phyloP scores from a whole-genome alignment of 1,139 yeast species.

The Zhuliangozyma parablackwelliae region DNA sequence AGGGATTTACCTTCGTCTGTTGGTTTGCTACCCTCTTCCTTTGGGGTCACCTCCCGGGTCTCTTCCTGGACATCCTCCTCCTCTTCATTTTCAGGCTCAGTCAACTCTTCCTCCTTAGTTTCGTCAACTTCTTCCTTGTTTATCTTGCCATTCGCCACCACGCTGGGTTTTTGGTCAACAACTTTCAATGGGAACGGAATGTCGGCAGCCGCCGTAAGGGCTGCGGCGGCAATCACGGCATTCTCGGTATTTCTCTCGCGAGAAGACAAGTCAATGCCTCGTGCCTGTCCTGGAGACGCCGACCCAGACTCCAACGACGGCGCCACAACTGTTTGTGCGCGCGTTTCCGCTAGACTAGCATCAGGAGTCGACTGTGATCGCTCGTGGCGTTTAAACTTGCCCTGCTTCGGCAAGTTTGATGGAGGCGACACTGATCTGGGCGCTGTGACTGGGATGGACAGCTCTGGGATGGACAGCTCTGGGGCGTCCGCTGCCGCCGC shows the following conservation, averaged over 20 bases:
- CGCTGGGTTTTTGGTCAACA: slow-evolving; percentile 1
- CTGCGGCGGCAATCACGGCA: slow-evolving; percentile 67
- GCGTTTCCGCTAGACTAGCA: too few relatives aligned
- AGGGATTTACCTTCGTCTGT: slow-evolving; percentile 2
- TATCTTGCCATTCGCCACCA: slow-evolving; percentile 3
- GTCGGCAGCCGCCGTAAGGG: slow-evolving; percentile 68
- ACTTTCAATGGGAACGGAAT: slow-evolving; percentile 49
- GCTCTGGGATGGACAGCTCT: too few relatives aligned
- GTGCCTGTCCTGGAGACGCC: slow-evolving; percentile 6
- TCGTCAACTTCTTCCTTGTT: slow-evolving; percentile 1
- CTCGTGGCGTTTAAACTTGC: slow-evolving; percentile 17
- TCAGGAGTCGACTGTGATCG: slow-evolving; percentile 24
- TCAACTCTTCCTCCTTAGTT: slow-evolving; percentile 9
- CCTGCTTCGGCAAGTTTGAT: slow-evolving; percentile 7
- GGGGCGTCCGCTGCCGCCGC: too few relatives aligned
- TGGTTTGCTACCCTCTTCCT: neutral
- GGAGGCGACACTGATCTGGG: slow-evolving; percentile 9
- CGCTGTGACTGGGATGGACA: neutral
- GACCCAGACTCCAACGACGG: neutral
- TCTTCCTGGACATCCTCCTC: slow-evolving; percentile 16
- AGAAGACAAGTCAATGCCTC: slow-evolving; percentile 38
- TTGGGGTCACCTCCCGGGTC: neutral
- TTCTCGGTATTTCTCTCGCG: slow-evolving; percentile 39
- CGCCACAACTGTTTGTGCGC: too few relatives aligned
- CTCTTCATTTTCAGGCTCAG: slow-evolving; percentile 16